Base-by-base conservation (phyloP, 106 monocot species). In the Ottelia alismoides region DNA sequence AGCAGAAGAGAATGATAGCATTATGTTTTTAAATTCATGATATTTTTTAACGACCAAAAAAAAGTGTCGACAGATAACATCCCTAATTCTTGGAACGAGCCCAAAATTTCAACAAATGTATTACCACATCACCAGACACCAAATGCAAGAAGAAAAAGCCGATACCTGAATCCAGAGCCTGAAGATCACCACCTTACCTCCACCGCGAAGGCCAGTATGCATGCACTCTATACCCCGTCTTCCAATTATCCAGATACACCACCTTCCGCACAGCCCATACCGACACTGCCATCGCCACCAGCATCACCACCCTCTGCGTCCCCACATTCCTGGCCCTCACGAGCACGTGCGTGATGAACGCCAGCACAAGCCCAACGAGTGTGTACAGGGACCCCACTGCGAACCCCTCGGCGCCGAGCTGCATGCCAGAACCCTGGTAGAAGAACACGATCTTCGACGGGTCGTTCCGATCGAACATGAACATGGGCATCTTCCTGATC, bases 401-500 rank as follows among this genome's bases (percentile, higher is more conserved):
- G 47, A 92, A 79, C 17, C 92, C 85, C 68, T 92, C 92, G 0
- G 79, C 82, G 1, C 92, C 92, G 24, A 92, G 72, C 76, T 92
- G 92, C 92, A 92, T 86, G 31, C 92, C 92, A 0, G 92, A 92
- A 0, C 85, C 92, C 46, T 82, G 80, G 40, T 82, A 92, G 66
- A 92, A 92, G 63, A 79, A 92, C 22, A 86, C 65, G 3, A 82
- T 22, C 67, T 64, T 63, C 17, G 61, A 63, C 3, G 87, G 81
- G 47, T 78, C 72, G 1, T 60, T 45, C 24, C 76, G 56, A 24
- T 86, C 85, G 1, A 51, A 20, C 49, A 92, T 3, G 57, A 82
- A 70, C 76, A 92, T 65, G 7, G 92, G 92, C 71, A 76, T 79
- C 35, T 74, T 70, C 30, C 92, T 55, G 22, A 92, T 92, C 22